Percentiles rank a stretch among this genome's conserved stretches.
Conservation (phyloP, 2,329 filamentous ascomycete species). For the Myriosclerotinia scirpicola region DNA sequence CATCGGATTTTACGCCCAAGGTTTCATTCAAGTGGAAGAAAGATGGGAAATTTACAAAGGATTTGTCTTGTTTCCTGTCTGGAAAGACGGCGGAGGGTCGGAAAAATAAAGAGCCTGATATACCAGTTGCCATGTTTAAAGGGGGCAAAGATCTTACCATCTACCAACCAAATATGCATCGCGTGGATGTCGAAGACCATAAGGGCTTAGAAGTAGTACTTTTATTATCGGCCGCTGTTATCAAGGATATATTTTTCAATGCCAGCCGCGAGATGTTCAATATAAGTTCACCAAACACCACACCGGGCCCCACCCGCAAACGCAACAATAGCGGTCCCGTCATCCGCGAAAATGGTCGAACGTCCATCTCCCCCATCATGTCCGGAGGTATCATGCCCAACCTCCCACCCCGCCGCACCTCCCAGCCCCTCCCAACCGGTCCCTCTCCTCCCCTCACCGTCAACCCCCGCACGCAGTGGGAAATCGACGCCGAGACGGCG, state of each 20-base stretch:
- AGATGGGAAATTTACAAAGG: constrained; percentile 81
- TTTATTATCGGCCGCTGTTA: constrained; percentile 60
- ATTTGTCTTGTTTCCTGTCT: constrained; percentile 84
- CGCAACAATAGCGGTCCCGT: constrained; percentile 38
- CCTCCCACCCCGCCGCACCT: constrained; percentile 23
- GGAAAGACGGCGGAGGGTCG: constrained; percentile 72
- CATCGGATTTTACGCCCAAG: constrained; percentile 63
- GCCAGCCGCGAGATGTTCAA: constrained; percentile 78
- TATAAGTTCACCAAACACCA: constrained; percentile 51
- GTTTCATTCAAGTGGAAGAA: constrained; percentile 86
- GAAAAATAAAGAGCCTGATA: constrained; percentile 90
- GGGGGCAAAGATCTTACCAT: constrained; percentile 71
- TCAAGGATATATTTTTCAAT: constrained; percentile 64
- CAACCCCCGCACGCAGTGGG: constrained; percentile 43
- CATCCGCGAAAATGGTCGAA: constrained; percentile 30
- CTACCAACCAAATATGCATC: constrained; percentile 88
- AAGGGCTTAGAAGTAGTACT: constrained; percentile 89
- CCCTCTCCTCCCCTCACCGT: constrained; percentile 28
- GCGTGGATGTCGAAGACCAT: constrained; percentile 89
- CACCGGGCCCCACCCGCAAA: constrained; percentile 26
- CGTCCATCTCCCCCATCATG: constrained; percentile 33
- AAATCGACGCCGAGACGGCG: constrained; percentile 72
- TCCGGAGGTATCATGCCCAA: constrained; percentile 33
- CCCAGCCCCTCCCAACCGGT: constrained; percentile 29
- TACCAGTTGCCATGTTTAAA: constrained; percentile 86